Percentiles rank a stretch among this genome's conserved stretches.
phyloP scores from a whole-genome alignment of 805 yeast genomes.

The Wickerhamomyces tratensis region DNA sequence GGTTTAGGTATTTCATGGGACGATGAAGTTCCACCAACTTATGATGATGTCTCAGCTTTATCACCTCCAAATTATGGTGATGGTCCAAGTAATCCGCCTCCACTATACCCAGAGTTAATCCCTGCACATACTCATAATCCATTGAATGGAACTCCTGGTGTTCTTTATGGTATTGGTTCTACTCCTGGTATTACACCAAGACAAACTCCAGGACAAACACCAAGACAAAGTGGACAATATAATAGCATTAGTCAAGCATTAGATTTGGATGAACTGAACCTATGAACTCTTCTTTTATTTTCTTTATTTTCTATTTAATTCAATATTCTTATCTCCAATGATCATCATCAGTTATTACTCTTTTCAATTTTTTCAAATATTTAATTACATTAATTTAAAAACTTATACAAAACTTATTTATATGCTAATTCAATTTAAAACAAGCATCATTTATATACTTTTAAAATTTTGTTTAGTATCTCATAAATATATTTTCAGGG shows the following conservation, averaged over 20 bases:
- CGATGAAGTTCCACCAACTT: conserved; percentile 97
- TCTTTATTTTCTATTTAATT: no score
- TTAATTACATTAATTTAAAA: no score
- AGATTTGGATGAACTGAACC: conserved; percentile 6
- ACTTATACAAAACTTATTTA: no score
- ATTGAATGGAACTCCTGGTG: conserved; percentile 22
- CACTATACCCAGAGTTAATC: conserved; percentile 16
- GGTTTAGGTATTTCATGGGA: conserved; percentile 98
- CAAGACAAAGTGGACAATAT: conserved; percentile 16
- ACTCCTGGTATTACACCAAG: conserved; percentile 28
- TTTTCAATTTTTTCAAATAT: no score
- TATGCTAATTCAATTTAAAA: no score
- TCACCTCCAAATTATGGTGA: conserved; percentile 75
- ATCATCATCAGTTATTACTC: no score
- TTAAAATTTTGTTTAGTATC: no score
- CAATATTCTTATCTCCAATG: no score
- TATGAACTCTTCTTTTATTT: not conserved
- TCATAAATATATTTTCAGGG: no score
- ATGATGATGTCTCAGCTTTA: conserved; percentile 71
- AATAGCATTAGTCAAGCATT: conserved; percentile 16
- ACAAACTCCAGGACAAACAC: conserved; percentile 19
- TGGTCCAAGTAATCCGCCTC: conserved; percentile 10
- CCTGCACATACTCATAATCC: conserved; percentile 18
- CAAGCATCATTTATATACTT: no score
- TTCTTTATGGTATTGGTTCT: conserved; percentile 33